Base-by-base conservation (phyloP, 2,329 filamentous ascomycete genomes). In the Sporothrix brasiliensis region DNA sequence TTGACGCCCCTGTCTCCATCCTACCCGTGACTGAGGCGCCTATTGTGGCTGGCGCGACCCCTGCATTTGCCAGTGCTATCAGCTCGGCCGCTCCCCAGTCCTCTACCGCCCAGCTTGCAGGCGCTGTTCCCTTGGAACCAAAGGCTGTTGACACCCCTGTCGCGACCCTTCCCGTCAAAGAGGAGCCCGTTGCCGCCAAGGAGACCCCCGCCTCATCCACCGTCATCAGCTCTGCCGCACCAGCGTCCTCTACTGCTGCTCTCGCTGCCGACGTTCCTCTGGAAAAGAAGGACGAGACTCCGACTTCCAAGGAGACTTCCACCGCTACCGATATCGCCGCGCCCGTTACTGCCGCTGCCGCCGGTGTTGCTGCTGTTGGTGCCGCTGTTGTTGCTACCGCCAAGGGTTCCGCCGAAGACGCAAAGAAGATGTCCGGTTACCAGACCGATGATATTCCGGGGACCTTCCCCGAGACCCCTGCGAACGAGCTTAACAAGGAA, bases 111-210 rank as follows among this genome's bases (percentile, higher is more conserved):
- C 34, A 50, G 27, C 61, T 70, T 9, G 39, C 47, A 39, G 88
- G 84, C 72, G 82, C 85, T 70, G 87, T 89, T 47, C 89, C 91
- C 44, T 82, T 90, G 71, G 88, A 91, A 77, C 81, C 54, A 30
- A 67, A 68, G 49, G 27, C 39, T 21, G 53, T 30, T 27, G 67
- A 54, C 24, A 30, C 70, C 0, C n/a, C 65, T 10, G 49, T 44
- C 6, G 7, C 27, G 3, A 41, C 53, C 49, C 63, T 53, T 6
- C 47, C 65, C n/a, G 65, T 24, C 2, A 24, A 13, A 21, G 68
- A 63, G 30, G 56, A 44, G 27, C 68, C 68, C 49, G 19, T 41
- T 44, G 56, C 52, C 5, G 49, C 47, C 69, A 75, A 79, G 74
- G 79, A 78, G 65, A 81, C 83, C 68, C 78, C 84, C 70, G 82